Conservation (phyloP, 148 eudicot genomes). For the Rhododendron williamsianum region DNA sequence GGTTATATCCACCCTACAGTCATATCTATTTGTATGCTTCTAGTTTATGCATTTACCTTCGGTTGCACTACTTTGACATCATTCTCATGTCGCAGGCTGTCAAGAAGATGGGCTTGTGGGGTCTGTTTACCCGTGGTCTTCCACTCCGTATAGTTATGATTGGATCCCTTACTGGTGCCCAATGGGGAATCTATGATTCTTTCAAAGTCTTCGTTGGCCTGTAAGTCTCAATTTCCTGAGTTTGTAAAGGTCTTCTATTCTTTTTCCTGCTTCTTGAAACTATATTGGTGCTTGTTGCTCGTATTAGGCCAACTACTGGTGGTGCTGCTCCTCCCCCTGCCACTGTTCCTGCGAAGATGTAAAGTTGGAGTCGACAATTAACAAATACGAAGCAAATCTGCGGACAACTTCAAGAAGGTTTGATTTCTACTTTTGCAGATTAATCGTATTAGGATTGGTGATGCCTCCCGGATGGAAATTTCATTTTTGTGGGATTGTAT, state of each 20-base stretch:
- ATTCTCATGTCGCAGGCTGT: slow-evolving; percentile 21
- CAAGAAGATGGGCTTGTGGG: slow-evolving; percentile 23
- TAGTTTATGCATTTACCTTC: too few relatives aligned
- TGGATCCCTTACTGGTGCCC: slow-evolving; percentile 28
- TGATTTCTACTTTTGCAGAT: not conserved
- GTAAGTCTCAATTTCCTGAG: slow-evolving; percentile 13
- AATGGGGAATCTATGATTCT: slow-evolving; percentile 26
- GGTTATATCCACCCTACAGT: not conserved
- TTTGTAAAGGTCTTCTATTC: not conserved
- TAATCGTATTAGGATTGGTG: not conserved
- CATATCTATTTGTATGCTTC: not conserved
- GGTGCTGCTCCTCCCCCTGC: slow-evolving; percentile 11
- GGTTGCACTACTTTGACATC: not conserved
- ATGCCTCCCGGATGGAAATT: not conserved
- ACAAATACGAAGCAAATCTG: not conserved
- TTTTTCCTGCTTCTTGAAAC: not conserved
- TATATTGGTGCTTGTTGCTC: not conserved
- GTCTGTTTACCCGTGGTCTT: slow-evolving; percentile 29
- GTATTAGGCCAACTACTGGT: slow-evolving; percentile 25
- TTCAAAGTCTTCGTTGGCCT: slow-evolving; percentile 26
- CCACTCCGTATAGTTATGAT: slow-evolving; percentile 26
- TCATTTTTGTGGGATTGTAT: not conserved
- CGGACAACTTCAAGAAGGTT: not conserved
- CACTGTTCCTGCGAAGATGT: not conserved
- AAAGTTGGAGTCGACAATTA: not conserved